Conservation (phyloP, 2,329 filamentous ascomycete species). For the Sporothrix schenckii region DNA sequence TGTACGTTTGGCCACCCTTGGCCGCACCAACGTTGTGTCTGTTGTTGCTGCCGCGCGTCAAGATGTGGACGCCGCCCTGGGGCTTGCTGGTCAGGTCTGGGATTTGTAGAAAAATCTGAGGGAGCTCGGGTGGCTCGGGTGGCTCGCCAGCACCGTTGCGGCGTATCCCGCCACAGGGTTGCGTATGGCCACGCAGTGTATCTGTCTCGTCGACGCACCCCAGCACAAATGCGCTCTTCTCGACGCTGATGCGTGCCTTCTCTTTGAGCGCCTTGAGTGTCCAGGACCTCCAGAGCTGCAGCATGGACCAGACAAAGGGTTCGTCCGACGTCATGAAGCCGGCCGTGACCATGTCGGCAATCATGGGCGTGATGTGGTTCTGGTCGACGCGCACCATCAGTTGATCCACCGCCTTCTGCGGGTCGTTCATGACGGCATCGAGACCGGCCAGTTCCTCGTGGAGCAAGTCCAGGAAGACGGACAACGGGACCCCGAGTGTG, state of each 20-base stretch:
- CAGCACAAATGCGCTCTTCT: conserved; percentile 82
- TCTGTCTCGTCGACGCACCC: conserved; percentile 86
- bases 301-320: conserved; percentile 77
- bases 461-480: conserved; percentile 69
- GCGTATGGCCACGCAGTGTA: conserved; percentile 69
- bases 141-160: conserved; percentile 44
- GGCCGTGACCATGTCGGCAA: conserved; percentile 75
- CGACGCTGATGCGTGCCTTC: conserved; percentile 81
- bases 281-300: conserved; percentile 87
- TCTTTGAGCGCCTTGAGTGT: conserved; percentile 88
- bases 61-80: conserved; percentile 48
- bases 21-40: background rate
- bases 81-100: conserved; percentile 48
- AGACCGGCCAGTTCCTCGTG: conserved; percentile 68
- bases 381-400: conserved; percentile 79
- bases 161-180: conserved; percentile 45
- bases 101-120: conserved; percentile 89
- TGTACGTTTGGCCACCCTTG: conserved; percentile 48
- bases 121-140: conserved; percentile 58
- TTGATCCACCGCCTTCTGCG: conserved; percentile 65
- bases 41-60: conserved; percentile 11
- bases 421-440: conserved; percentile 68
- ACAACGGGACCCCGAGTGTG: conserved; percentile 69
- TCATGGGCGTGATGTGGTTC: conserved; percentile 74
- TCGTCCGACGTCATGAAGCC: conserved; percentile 76